A percentile compares a stretch with the other conserved stretches of the same genome.
Conservation (phyloP, 192 early-diverging fungal species). For the Ambispora gerdemannii region DNA sequence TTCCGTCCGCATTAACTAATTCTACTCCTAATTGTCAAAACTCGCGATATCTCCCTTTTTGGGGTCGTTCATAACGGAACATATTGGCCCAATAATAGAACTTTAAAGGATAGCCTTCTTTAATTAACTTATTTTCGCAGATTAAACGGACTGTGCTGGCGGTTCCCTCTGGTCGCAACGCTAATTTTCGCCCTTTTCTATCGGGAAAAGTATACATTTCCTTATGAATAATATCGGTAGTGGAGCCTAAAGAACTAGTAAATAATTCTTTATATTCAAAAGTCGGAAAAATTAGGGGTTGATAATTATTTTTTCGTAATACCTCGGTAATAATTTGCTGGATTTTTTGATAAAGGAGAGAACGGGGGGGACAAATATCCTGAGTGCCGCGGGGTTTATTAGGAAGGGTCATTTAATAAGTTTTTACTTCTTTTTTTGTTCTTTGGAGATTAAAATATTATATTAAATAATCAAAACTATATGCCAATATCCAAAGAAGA, state of each 20-base stretch:
- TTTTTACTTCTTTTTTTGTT: too few relatives aligned
- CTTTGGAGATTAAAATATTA: too few relatives aligned
- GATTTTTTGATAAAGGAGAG: conserved; percentile 13
- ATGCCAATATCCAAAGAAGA: too few relatives aligned
- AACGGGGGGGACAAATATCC: conserved; percentile 10
- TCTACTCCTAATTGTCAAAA: conserved; percentile 20
- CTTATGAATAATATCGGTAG: conserved; percentile 23
- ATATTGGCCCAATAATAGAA: conserved; percentile 23
- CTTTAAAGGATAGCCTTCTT: conserved; percentile 11
- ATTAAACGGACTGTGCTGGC: conserved; percentile 10
- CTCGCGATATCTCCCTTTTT: conserved; percentile 15
- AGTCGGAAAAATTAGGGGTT: conserved; percentile 18
- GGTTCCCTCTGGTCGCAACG: conserved; percentile 10
- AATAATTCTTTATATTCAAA: conserved; percentile 21
- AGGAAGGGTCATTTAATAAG: too few relatives aligned
- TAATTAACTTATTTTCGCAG: conserved; percentile 14
- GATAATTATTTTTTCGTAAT: conserved; percentile 18
- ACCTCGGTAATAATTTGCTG: conserved; percentile 12
- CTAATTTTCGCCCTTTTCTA: conserved; percentile 6
- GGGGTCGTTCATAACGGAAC: conserved; percentile 24
- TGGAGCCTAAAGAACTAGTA: conserved; percentile 14
- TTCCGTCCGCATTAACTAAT: conserved; percentile 2
- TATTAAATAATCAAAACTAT: too few relatives aligned
- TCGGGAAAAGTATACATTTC: conserved; percentile 15
- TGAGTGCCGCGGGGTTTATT: conserved; percentile 22